Evolutionary conservation across 192 early-diverging fungal genomes (phyloP), one percentile per base, ranked within the genome.

Genomic region (Linnemannia schmuckeri): DNA sequence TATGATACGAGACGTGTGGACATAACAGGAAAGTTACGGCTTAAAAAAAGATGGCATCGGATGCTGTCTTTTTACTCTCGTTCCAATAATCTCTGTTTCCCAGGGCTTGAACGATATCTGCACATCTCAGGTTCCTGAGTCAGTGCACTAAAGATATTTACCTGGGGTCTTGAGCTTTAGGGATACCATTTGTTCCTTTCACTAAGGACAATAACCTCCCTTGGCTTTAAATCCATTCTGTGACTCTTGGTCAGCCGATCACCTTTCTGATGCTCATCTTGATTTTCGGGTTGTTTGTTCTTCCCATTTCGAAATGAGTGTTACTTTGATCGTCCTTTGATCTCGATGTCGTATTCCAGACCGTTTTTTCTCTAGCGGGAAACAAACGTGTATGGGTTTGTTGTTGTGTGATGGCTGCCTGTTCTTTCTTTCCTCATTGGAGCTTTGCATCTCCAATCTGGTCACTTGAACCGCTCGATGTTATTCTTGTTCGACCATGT

Each of bases 221-320:
- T 87, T 71, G 72, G 85, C 85, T 87, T 87, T 54, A 87, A 87
- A 87, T 78, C 12, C 35, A 87, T 87, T 87, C 85, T 87, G 85
- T 87, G 85, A 87, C 85, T 70, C 79, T 66, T 66, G 46, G 33
- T 66, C 61, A 33, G 13, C 30, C 30, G 30, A 66, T 66, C 61
- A 35, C 8, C 24, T 33, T 66, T 66, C 18, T 52, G 49, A 52
- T 66, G 30, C 61, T 66, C 61, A 66, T 66, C 61, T 66, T 66
- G 61, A 12, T 66, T 74, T 74, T 78, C 33, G 57, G 57, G 61
- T 66, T 66, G 9, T 66, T 20, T 37, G 37, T 20, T 49, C 4
- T 74, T 74, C 44, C 41, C 24, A 57, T 77, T 33, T 75, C 40
- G 47, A 66, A 20, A 61, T 72, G 55, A 46, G 52, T 22, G 15